Base-by-base conservation (phyloP, 1,139 yeast genomes). In the Pichia sp. region DNA sequence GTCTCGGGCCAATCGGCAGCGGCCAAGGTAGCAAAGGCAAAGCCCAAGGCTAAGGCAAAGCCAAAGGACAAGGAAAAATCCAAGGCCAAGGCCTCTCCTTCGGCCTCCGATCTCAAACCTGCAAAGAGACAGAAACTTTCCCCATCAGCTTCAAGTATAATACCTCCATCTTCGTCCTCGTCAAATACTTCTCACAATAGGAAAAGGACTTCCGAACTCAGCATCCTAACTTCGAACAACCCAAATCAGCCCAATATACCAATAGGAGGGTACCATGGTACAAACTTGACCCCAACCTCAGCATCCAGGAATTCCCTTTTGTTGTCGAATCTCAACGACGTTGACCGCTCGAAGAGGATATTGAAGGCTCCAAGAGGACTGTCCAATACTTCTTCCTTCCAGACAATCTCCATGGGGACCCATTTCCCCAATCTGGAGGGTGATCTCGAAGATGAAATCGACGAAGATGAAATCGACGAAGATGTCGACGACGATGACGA, bases 331-430 rank as follows among this genome's bases (percentile, higher is more conserved):
- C n/a, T 20, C 17, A 31, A 24, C 14, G 27, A 44, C 16, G 17
- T 24, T 16, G 41, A 38, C 29, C n/a, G n/a, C 14, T 41, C 40
- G 8, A 62, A 53, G 48, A 56, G 67, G 44, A 59, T 58, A 9
- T 54, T 64, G 40, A 64, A 63, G 44, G 64, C 67, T 2, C 67
- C 68, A 30, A 59, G 53, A 17, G 40, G 38, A 10, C 4, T 45
- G 34, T 29, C 48, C n/a, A 34, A 14, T 14, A 41, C 44, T 8
- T 29, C 14, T 6, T 12, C 48, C 34, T 45, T 27, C 24, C 48
- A 45, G 24, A 27, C 48, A 6, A 27, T 20, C 12, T 16, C 48
- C 12, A 20, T 46, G 17, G 36, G 36, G 30, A 30, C 30, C n/a
- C 16, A 45, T 29, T 46, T 46, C 27, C 40, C 40, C 12, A 51